Conservation (phyloP, 768 basidiomycete species). For the Agaricus subrufescens region DNA sequence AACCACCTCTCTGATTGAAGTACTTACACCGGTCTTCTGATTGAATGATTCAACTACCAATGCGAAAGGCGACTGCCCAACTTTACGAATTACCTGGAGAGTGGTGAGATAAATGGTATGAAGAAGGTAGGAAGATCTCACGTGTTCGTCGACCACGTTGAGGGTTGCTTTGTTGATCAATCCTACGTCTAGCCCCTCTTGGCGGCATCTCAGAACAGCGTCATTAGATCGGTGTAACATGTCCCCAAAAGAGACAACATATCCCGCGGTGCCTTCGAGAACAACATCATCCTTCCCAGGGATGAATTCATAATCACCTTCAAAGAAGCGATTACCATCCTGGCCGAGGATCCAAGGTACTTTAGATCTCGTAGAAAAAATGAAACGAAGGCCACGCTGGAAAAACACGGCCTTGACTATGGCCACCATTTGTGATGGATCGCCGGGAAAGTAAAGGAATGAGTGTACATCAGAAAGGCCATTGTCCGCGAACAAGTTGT, state of each 20-base stretch:
- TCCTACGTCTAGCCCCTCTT: constrained; percentile 75
- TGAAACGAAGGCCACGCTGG: constrained; percentile 74
- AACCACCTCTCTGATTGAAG: neutral
- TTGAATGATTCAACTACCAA: constrained; percentile 83
- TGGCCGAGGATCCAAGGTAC: constrained; percentile 82
- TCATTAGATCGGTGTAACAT: constrained; percentile 84
- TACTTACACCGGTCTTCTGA: constrained; percentile 77
- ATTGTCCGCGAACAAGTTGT: constrained; percentile 86
- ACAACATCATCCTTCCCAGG: constrained; percentile 86
- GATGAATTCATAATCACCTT: constrained; percentile 67
- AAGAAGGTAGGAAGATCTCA: constrained; percentile 18
- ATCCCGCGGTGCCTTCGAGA: constrained; percentile 71
- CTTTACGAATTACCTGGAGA: constrained; percentile 56
- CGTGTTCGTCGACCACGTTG: constrained; percentile 81
- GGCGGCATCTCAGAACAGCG: constrained; percentile 69
- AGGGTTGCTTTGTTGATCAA: constrained; percentile 83
- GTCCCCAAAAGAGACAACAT: constrained; percentile 83
- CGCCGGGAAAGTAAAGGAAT: constrained; percentile 86
- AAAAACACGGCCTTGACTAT: constrained; percentile 78
- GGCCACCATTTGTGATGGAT: constrained; percentile 75
- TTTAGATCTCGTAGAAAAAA: constrained; percentile 88
- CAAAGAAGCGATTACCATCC: constrained; percentile 66
- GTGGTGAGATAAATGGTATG: neutral
- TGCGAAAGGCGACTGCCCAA: constrained; percentile 72
- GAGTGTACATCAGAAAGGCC: constrained; percentile 78